Evolutionary conservation across 768 basidiomycete species (phyloP).

Genomic region (Vishniacozyma victoriae): DNA sequence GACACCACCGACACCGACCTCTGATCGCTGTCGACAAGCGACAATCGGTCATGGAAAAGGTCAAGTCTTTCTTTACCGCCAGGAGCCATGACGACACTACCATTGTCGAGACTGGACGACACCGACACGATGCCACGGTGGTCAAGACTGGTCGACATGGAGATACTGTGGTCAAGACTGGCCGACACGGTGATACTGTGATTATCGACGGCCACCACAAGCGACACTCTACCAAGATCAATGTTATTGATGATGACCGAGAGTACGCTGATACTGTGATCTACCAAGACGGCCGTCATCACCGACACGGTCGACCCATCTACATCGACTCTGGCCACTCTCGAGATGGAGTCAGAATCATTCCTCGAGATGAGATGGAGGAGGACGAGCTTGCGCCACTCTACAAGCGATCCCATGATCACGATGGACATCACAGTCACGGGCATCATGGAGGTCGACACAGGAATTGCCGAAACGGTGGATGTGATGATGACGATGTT

Average conservation of each 20-base stretch:
- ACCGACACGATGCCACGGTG: conserved; percentile 5
- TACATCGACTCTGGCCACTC: conserved; percentile 12
- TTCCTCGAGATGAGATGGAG: background rate
- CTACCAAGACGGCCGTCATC: conserved; percentile 1
- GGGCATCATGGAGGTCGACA: background rate
- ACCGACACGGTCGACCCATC: conserved; percentile 10
- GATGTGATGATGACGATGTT: conserved; percentile 8
- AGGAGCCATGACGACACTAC: conserved; percentile 2
- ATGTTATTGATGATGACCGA: conserved; percentile 5
- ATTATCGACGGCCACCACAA: background rate
- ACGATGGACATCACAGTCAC: background rate
- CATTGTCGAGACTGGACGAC: background rate
- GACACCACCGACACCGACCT: background rate
- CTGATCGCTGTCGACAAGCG: background rate
- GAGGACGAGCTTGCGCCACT: background rate
- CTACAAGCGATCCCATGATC: conserved; percentile 4
- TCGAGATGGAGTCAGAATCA: conserved; percentile 10
- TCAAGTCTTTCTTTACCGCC: background rate
- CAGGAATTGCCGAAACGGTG: conserved; percentile 9
- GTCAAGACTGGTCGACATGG: background rate
- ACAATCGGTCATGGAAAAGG: background rate
- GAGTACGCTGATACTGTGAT: conserved; percentile 4
- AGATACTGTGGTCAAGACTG: background rate
- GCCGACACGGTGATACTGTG: background rate
- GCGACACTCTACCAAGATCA: background rate